Conservation (phyloP, 805 yeast genomes). For the Citeromyces matritensis region DNA sequence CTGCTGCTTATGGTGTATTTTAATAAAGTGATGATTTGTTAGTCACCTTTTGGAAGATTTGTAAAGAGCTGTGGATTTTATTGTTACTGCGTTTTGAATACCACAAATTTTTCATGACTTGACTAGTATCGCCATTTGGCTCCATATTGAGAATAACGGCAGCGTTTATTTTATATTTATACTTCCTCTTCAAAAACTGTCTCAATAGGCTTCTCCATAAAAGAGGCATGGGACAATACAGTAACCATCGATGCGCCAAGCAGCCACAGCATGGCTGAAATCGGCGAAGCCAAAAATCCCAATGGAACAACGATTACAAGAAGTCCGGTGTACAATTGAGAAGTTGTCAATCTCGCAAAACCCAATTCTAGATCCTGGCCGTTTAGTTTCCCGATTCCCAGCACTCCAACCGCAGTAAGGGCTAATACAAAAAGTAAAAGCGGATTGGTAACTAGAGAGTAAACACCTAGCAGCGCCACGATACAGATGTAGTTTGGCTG, state of each 20-base stretch:
- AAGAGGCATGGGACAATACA: constrained; percentile 80
- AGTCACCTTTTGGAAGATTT: constrained; percentile 1
- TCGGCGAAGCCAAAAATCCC: constrained; percentile 21
- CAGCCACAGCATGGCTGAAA: constrained; percentile 90
- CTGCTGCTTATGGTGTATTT: constrained; percentile 1
- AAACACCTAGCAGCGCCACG: constrained; percentile 57
- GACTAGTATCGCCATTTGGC: too few species aligned
- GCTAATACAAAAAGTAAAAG: constrained; percentile 71
- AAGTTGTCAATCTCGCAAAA: constrained; percentile 57
- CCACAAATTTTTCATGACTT: too few species aligned
- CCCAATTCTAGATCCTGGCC: constrained; percentile 78
- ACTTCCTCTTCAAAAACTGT: constrained; percentile 80
- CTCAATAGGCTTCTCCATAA: constrained; percentile 96
- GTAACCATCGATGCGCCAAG: constrained; percentile 84
- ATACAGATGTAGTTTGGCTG: constrained; percentile 75
- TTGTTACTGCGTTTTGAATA: not conserved
- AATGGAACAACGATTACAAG: constrained; percentile 46
- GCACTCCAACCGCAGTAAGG: constrained; percentile 60
- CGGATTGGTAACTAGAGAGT: constrained; percentile 78
- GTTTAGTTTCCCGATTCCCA: constrained; percentile 61
- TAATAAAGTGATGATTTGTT: not conserved
- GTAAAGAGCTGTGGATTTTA: not conserved
- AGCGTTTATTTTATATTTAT: constrained; percentile 6
- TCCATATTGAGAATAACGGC: not conserved
- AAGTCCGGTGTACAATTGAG: constrained; percentile 83